Base-by-base conservation (phyloP, 192 early-diverging fungal species). In the Rhizophagus sp. region DNA sequence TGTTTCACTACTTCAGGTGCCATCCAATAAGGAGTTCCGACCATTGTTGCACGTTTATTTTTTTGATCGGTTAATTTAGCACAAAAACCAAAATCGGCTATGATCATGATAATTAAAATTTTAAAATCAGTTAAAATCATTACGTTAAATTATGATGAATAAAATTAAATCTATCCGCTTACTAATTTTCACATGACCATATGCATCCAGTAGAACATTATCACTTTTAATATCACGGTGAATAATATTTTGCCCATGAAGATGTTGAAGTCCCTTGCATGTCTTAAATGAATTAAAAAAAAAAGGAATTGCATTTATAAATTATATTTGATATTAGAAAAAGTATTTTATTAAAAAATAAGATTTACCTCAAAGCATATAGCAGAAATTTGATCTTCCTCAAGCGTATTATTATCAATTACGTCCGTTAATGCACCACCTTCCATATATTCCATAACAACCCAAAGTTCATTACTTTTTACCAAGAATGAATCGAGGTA, bases 381-480 rank as follows among this genome's bases (percentile, higher is more conserved):
- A 64, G 93, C 91, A 22, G 98, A 96, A 76, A 99, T 98, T 84
- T 99, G 97, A 30, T 87, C 90, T 87, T 99, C 97, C n/a, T 90
- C 92, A 90, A 99, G 86, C 73, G 89, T 89, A 84, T 92, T 96
- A 88, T 98, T 97, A 83, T 95, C 95, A 84, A 99, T 98, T 33
- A 98, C 94, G 82, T 99, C 97, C 33, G 96, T 99, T 84, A 99
- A 88, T 22, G 97, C 91, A 67, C 98, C 98, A 67, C 96, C 98
- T 84, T 99, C 98, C 97, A 99, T 99, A 85, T 94, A 96, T 87
- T 99, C 98, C 95, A 99, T 96, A 36, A 99, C 92, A 19, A 99
- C 95, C 98, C 98, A 99, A 78, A 99, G 86, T 62, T 98, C 97
- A 34, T 79, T 82, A 24, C 88, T 88, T 82, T 91, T 92, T 70